Evolutionary conservation across 352 stramenopile genomes (phyloP).

Genomic region (Phytophthora citrophthora): DNA sequence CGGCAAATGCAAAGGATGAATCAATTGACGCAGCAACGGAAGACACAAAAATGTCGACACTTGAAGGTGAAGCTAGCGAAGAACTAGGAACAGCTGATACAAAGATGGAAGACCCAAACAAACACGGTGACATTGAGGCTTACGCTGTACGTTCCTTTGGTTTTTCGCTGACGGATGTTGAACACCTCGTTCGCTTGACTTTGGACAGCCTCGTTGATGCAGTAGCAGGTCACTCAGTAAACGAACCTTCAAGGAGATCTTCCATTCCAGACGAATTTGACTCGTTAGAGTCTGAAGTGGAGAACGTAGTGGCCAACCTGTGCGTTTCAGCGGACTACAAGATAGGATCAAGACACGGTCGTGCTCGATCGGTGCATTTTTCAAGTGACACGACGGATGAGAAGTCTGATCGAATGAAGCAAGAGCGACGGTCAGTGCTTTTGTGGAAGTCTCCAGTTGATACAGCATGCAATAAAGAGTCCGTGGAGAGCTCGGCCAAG

Average conservation of each 20-base stretch:
- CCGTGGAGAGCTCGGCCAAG: constrained; percentile 34
- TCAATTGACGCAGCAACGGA: no score
- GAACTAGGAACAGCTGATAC: constrained; percentile 11
- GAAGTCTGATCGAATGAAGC: constrained; percentile 1
- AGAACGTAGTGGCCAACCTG: background rate
- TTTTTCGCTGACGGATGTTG: constrained; percentile 2
- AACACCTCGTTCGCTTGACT: background rate
- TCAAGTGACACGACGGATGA: constrained; percentile 1
- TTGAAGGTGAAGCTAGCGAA: constrained; percentile 6
- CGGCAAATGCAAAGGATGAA: background rate
- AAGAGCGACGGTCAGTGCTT: constrained; percentile 23
- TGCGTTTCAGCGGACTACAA: constrained; percentile 9
- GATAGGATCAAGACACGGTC: background rate
- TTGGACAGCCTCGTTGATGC: constrained; percentile 16
- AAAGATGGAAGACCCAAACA: constrained; percentile 11
- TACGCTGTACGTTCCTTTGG: constrained; percentile 5
- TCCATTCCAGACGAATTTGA: no score
- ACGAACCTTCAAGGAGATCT: no score
- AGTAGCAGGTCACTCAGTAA: background rate
- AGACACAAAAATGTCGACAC: background rate
- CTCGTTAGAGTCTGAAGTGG: no score
- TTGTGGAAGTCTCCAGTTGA: constrained; percentile 27
- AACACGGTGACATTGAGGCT: constrained; percentile 18
- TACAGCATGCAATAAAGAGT: constrained; percentile 24
- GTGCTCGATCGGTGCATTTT: constrained; percentile 26